These are phyloP conservation scores for Leucaena leucocephala DNA, from an alignment of 306 rosid species.

Conservation along the genomic window DNA sequence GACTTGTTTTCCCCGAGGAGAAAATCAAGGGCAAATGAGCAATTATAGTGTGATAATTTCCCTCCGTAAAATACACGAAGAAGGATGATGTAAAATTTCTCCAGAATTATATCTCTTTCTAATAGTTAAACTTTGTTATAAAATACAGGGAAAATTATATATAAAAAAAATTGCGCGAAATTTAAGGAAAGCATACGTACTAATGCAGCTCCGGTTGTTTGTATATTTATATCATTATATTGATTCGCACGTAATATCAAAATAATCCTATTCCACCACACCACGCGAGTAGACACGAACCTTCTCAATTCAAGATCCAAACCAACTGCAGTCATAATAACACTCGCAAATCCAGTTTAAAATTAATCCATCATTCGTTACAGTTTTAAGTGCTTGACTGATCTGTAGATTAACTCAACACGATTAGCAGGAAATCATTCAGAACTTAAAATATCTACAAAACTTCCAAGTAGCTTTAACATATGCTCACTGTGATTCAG, in stretches of 20 bases:
- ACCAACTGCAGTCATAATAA: background rate
- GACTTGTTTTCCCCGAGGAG: background rate
- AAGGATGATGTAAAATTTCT: no score
- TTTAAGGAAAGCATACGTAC: no score
- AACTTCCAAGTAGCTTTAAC: conserved; percentile 18
- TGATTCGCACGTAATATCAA: no score
- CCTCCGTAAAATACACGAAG: no score
- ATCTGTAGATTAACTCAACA: background rate
- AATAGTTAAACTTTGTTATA: no score
- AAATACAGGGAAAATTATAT: no score
- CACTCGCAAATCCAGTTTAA: background rate
- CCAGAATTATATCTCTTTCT: no score
- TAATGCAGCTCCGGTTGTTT: no score
- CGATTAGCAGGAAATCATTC: conserved; percentile 11
- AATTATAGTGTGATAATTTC: background rate
- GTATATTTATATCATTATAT: no score
- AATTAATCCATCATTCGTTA: background rate
- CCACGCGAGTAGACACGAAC: background rate
- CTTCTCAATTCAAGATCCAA: background rate
- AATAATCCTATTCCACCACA: background rate
- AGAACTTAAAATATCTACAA: conserved; percentile 24
- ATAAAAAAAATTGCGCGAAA: no score
- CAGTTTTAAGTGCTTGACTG: background rate
- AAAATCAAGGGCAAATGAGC: background rate
- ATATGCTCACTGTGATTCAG: conserved; percentile 24